Base-by-base conservation (phyloP, 108 stramenopile species). In the Aurantiochytrium sp. region DNA sequence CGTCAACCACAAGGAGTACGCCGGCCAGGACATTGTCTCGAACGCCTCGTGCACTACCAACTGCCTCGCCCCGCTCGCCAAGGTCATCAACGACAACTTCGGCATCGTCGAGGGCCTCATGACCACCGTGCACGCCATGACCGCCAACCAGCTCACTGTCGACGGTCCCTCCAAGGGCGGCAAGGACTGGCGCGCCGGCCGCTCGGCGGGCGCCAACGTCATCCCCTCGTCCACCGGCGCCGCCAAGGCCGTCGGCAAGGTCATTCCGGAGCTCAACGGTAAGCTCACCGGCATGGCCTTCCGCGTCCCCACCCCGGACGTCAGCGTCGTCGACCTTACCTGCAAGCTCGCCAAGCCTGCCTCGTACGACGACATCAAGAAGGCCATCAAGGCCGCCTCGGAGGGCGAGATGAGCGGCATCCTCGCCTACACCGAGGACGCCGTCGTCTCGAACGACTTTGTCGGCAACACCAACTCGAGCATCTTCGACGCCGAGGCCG, bases 81-180 rank as follows among this genome's bases (percentile, higher is more conserved):
- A 99, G 95, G 97, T 96, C 89, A 92, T 99, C 94, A 93, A 99
- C 91, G 98, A 99, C 92, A 95, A 95, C 89, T 99, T 95, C 92
- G 97, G 95, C 87, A 99, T 99, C 89, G 94, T 96, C 87, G 96
- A 97, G 92, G 98, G 95, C 85, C 97, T 99, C 92, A 99, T 99
- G 99, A 99, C 99, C 95, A 99, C 99, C 81, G 99, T 99, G 88
- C 99, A 99, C 94, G 98, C 99, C 95, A 97, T 97, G 96, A 99
- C 99, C 68, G 97, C 99, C 93, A 98, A 98, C 91, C 99, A 99
- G 93, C 95, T 96, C 86, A 96, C 97, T 81, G 99, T 99, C 87
- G 99, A 99, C 93, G 93, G 93, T n/a, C 81, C 88, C n/a, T 96
- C 96, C 88, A 96, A 97, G 90, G 97, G 97, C 92, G 96, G 96